Base-by-base conservation (phyloP, 2,329 filamentous ascomycete species). In the Zarea fungicola region DNA sequence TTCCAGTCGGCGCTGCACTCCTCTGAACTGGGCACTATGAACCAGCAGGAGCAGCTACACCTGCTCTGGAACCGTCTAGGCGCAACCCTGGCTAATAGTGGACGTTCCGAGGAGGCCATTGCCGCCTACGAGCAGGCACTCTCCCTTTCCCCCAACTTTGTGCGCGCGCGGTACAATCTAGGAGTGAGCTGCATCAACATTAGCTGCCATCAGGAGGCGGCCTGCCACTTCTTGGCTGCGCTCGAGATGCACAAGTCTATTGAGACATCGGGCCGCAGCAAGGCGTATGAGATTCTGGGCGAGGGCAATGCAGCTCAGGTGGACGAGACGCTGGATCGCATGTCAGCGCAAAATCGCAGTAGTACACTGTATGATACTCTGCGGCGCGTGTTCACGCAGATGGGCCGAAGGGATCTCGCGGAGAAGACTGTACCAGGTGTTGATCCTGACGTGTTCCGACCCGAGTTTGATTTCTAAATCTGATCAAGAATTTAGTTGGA, bases 131-230 rank as follows among this genome's bases (percentile, higher is more conserved):
- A 95, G 61, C 89, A 92, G 63, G 93, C 93, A 0, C 80, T 99
- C 8, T 85, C 84, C 36, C 80, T 96, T 52, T 87, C 91, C 49
- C 89, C 92, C 48, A 99, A 99, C 72, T 99, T 99, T 64, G 95
- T 99, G 16, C 87, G 93, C 51, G 93, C 93, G 3, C 81, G 93
- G 37, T 99, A 99, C 74, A 99, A 99, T 68, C 81, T 99, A 1
- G 93, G 93, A 39, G 93, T 97, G 9, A 89, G 83, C 52, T 97
- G 93, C 68, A 97, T 99, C 67, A 97, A 97, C 69, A 95, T 97
- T 58, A 91, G 91, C 48, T 96, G 92, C 68, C 91, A 90, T 65
- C 85, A 88, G 14, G 89, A 97, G 70, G 93, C 93, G 0, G 93
- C 93, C 2, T 86, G 89, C 52, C 93, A 99, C 69, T 80, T 99